Evolutionary conservation across 805 yeast genomes (phyloP).

Genomic region (Yarrowia sp.): DNA sequence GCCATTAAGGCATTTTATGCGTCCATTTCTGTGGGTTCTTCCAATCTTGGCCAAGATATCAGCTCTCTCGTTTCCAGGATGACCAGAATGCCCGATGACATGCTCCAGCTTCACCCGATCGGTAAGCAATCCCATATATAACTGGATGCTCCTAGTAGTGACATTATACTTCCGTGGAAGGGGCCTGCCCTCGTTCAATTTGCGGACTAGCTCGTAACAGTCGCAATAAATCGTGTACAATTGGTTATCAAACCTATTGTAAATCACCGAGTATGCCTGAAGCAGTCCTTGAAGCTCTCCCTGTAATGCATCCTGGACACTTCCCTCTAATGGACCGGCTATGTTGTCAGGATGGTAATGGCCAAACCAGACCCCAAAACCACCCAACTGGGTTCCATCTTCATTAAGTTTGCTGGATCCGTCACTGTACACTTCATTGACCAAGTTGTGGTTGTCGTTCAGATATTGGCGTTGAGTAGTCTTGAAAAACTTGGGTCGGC

Average conservation of each 20-base stretch:
- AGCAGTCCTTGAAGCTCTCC: slow-evolving; percentile 3
- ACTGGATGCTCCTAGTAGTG: not conserved
- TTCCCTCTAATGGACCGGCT: not conserved
- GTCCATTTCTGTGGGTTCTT: not conserved
- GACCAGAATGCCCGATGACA: not conserved
- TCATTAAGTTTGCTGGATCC: slow-evolving; percentile 1
- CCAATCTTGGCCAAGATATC: slow-evolving; percentile 21
- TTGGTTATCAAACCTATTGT: not conserved
- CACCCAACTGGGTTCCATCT: not conserved
- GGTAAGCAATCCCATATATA: not conserved
- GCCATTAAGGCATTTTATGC: not conserved
- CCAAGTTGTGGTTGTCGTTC: not conserved
- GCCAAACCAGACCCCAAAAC: slow-evolving; percentile 18
- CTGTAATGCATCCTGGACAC: not conserved
- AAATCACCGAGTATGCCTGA: not conserved
- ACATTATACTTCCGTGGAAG: not conserved
- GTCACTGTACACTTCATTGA: not conserved
- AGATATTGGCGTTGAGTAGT: slow-evolving; percentile 9
- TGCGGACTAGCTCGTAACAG: not conserved
- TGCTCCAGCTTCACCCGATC: not conserved
- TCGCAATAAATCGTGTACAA: slow-evolving; percentile 5
- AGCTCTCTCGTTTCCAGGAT: slow-evolving; percentile 14
- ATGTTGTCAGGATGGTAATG: slow-evolving; percentile 15
- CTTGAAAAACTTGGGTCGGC: not conserved
- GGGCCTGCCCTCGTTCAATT: not conserved